Evolutionary conservation across 164 flowering plant species (phyloP), one percentile per base, ranked within the genome.

Genomic region (Macadamia tetraphylla): DNA sequence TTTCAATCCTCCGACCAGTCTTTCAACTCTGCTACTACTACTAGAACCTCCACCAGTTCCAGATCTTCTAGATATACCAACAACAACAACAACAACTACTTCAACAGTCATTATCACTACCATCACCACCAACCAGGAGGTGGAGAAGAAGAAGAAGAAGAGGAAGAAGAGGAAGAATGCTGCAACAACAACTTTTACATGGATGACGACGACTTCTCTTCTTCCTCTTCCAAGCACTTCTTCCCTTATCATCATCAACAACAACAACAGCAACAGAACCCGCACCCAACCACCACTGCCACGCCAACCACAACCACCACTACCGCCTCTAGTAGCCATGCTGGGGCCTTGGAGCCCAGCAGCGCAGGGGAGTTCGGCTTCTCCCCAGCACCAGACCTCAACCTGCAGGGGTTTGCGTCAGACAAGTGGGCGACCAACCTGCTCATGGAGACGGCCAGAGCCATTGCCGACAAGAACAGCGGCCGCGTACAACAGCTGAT

Each of bases 141-240:
- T 29, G 60, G 0, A 69, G 40, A 35, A 35, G 29, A 64, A 73
- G 52, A 3, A 42, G 60, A 0, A 69, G 40, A 35, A 35, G 40
- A 35, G 5, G 40, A 35, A 5, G 40, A 83, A 67, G 88, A 77
- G 66, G 83, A 87, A 86, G 96, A 90, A 87, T 90, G 99, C 96
- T 83, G 86, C 89, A 87, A 90, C 82, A 35, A 35, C 40, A 87
- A 90, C 82, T 73, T 87, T 85, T 90, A 84, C 99, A 92, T 94
- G 99, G 99, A 92, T 84, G 94, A 94, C 72, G 98, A 94, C 66
- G 91, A 89, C 75, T 72, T 74, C 79, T 87, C 96, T 65, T 89
- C 97, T 70, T 90, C 95, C 70, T 87, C 92, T 73, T 84, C 86
- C 73, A 73, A 31, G 55, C 68, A 65, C 66, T 68, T 58, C 73